Evolutionary conservation across 768 basidiomycete genomes (phyloP).

Genomic region (Clathrus columnatus): DNA sequence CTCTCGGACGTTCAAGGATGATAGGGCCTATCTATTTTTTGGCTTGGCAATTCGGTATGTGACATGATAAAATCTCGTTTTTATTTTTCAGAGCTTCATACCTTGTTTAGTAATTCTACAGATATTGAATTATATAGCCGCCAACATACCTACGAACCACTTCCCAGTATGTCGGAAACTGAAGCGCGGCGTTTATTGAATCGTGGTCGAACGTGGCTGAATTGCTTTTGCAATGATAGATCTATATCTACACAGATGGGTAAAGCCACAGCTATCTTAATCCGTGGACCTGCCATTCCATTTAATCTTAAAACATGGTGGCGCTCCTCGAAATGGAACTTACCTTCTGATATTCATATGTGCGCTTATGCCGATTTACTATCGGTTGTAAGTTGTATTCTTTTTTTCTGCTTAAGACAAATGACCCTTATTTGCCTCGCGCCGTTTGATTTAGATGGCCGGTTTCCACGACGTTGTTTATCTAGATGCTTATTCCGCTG

Average conservation of each 20-base stretch:
- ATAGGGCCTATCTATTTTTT: conserved; percentile 62
- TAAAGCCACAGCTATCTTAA: conserved; percentile 67
- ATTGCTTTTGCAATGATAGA: conserved; percentile 67
- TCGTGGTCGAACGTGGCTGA: conserved; percentile 64
- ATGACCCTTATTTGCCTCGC: background rate
- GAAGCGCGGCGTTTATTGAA: conserved; percentile 67
- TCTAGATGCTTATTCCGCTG: conserved; percentile 59
- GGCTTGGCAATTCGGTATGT: conserved; percentile 59
- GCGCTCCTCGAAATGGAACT: conserved; percentile 12
- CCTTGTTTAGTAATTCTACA: conserved; percentile 47
- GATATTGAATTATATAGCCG: conserved; percentile 60
- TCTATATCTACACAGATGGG: conserved; percentile 71
- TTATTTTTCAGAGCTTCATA: background rate
- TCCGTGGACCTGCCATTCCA: conserved; percentile 15
- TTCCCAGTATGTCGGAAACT: conserved; percentile 42
- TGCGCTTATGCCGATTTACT: conserved; percentile 47
- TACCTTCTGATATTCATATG: conserved; percentile 26
- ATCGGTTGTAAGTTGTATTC: conserved; percentile 39
- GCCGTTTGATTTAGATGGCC: conserved; percentile 20
- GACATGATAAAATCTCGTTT: background rate
- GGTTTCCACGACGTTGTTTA: conserved; percentile 67
- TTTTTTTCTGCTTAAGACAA: background rate
- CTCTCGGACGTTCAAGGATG: conserved; percentile 53
- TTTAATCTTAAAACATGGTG: background rate
- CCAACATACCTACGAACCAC: conserved; percentile 28